A percentile compares a stretch with the other conserved stretches of the same genome.
phyloP scores from a whole-genome alignment of 2,329 filamentous ascomycete species.

The Beauveria caledonica region DNA sequence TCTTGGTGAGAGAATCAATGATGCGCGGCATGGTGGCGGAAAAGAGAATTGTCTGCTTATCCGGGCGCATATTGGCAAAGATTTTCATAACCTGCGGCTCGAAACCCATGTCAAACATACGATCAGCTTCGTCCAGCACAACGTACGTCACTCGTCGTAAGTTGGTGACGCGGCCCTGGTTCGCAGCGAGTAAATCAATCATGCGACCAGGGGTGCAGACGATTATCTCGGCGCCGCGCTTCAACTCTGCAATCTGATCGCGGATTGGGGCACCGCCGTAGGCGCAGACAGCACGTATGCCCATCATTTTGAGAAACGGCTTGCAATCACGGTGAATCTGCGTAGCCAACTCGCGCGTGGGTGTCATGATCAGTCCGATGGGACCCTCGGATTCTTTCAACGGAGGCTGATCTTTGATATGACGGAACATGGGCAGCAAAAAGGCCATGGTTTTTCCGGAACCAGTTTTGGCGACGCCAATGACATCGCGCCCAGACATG shows the following conservation, averaged over 20 bases:
- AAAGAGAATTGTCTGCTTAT: slow-evolving; percentile 90
- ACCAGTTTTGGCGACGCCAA: slow-evolving; percentile 94
- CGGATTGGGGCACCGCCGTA: slow-evolving; percentile 95
- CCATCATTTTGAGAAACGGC: slow-evolving; percentile 81
- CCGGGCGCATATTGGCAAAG: slow-evolving; percentile 80
- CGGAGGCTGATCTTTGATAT: slow-evolving; percentile 87
- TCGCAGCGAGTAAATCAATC: slow-evolving; percentile 90
- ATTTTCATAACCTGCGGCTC: slow-evolving; percentile 98
- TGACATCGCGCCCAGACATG: slow-evolving; percentile 92
- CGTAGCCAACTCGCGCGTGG: slow-evolving; percentile 84
- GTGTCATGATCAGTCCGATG: slow-evolving; percentile 82
- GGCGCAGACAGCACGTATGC: slow-evolving; percentile 79
- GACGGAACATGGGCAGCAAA: slow-evolving; percentile 90
- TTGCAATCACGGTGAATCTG: slow-evolving; percentile 95
- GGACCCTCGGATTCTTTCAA: slow-evolving; percentile 81
- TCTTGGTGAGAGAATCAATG: slow-evolving; percentile 84
- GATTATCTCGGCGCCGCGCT: slow-evolving; percentile 89
- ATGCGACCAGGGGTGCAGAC: slow-evolving; percentile 92
- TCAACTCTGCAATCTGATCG: slow-evolving; percentile 93
- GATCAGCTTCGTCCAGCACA: slow-evolving; percentile 92
- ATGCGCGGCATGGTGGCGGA: slow-evolving; percentile 93
- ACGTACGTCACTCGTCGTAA: slow-evolving; percentile 84
- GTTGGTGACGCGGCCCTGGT: slow-evolving; percentile 90
- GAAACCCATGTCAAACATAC: slow-evolving; percentile 99
- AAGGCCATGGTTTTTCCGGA: slow-evolving; percentile 98